Percentiles rank a stretch among this genome's conserved stretches.
Conservation (phyloP, 164 flowering plant species). For the Paratinospora sagittata region DNA sequence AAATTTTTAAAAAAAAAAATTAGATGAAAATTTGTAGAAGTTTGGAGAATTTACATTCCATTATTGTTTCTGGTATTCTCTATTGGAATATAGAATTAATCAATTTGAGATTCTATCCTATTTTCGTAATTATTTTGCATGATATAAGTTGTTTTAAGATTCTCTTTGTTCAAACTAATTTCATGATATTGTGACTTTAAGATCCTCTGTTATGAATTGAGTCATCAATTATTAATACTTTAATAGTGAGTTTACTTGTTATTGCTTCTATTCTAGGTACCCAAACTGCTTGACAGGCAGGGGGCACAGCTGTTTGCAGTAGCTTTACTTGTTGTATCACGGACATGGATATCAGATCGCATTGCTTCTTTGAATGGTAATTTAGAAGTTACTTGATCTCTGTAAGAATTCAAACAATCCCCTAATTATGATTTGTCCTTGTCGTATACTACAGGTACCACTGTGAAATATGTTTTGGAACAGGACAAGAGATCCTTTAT, state of each 20-base stretch:
- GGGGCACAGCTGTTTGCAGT: conserved; percentile 89
- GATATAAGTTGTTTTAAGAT: too few species aligned
- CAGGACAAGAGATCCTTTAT: conserved; percentile 89
- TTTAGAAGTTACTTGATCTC: not conserved
- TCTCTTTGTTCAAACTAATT: too few species aligned
- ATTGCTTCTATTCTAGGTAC: conserved; percentile 51
- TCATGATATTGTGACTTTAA: not conserved
- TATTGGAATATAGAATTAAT: too few species aligned
- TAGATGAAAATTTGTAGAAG: too few species aligned
- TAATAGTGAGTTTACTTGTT: conserved; percentile 5
- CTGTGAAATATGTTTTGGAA: conserved; percentile 91
- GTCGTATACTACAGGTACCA: conserved; percentile 59
- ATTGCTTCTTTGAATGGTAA: conserved; percentile 97
- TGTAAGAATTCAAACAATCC: not conserved
- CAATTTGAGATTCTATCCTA: too few species aligned
- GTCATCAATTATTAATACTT: not conserved
- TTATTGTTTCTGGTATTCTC: too few species aligned
- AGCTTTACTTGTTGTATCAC: conserved; percentile 80
- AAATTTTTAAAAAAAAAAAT: too few species aligned
- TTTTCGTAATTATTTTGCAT: too few species aligned
- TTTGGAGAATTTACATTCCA: too few species aligned
- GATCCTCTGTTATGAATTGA: not conserved
- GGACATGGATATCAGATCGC: conserved; percentile 98
- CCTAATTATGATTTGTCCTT: conserved; percentile 1
- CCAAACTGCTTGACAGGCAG: conserved; percentile 86